Evolutionary conservation across 2,329 filamentous ascomycete species (phyloP).

Genomic region (Gliomastix tumulicola): DNA sequence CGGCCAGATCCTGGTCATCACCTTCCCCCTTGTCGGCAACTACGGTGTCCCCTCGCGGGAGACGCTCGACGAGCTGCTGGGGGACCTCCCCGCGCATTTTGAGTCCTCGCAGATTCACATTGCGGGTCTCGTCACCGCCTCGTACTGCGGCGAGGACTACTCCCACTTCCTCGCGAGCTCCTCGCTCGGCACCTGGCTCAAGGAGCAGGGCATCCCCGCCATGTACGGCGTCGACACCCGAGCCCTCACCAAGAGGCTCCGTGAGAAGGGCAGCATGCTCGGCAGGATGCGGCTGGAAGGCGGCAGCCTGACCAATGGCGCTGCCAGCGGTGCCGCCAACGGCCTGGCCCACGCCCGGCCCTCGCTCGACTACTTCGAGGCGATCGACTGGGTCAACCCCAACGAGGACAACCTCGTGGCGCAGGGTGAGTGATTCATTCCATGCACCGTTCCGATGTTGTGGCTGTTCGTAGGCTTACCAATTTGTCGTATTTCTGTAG

Average conservation of each 20-base stretch:
- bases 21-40: constrained; percentile 92
- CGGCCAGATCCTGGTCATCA: constrained; percentile 92
- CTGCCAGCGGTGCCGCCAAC: constrained; percentile 30
- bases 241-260: constrained; percentile 87
- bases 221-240: constrained; percentile 94
- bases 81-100: constrained; percentile 85
- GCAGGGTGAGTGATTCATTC: constrained; percentile 63
- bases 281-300: constrained; percentile 76
- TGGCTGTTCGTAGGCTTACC: not conserved
- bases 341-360: constrained; percentile 15
- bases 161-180: constrained; percentile 90
- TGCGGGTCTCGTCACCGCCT: constrained; percentile 81
- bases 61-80: constrained; percentile 74
- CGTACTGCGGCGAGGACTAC: constrained; percentile 90
- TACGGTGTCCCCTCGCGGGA: constrained; percentile 92
- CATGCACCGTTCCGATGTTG: constrained; percentile 7
- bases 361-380: constrained; percentile 55
- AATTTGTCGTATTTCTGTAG: constrained; percentile 46
- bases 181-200: constrained; percentile 89
- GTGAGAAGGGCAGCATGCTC: constrained; percentile 92
- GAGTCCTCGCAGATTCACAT: constrained; percentile 92
- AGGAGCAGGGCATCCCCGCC: constrained; percentile 89
- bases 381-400: constrained; percentile 83
- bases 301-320: constrained; percentile 33
- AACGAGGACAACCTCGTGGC: constrained; percentile 90